Evolutionary conservation across 257 asterid genomes (phyloP), one percentile per base, ranked within the genome.

Genomic region (Solanum gandarillasii): DNA sequence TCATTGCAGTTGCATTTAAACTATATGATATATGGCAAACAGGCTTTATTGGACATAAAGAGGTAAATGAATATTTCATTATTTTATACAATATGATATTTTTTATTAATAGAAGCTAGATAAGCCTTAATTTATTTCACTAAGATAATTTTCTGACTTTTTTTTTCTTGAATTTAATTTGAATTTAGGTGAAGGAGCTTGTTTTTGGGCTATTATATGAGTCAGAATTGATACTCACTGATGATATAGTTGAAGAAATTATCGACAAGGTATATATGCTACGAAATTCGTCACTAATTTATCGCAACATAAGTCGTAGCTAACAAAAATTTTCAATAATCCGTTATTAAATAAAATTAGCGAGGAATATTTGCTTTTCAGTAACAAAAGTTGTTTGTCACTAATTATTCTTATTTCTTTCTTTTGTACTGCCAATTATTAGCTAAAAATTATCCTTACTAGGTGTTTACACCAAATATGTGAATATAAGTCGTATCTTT

Each of bases 171-270:
- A 71, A 60, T 62, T 32, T 29, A 14, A 48, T 55, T 18, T 36
- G 88, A 27, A 86, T 84, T 29, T 43, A 94, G 94, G 93, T 94
- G 11, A 92, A 88, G 92, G 90, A 89, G 90, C 92, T 94, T 92
- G 88, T 92, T 21, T 18, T 83, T 34, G 95, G 91, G 48, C 70
- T 94, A 55, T 93, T 93, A 21, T 27, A 87, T 27, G 93, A 93
- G 90, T 92, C 94, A 5, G 90, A 87, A 82, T 76, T 94, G 88
- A 85, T 87, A 73, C 89, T 93, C 41, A 32, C 90, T 39, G 91
- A 86, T 55, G 91, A 92, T 84, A 67, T 89, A 81, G 43, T 38
- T 38, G 43, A 38, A 88, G 86, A 41, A 43, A 89, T 89, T 41
- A 87, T 93, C 38, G 88, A 92, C 27, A 93, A 92, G 92, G 94